Conservation (phyloP, 2,329 filamentous ascomycete genomes). For the Fusarium veterinarium region DNA sequence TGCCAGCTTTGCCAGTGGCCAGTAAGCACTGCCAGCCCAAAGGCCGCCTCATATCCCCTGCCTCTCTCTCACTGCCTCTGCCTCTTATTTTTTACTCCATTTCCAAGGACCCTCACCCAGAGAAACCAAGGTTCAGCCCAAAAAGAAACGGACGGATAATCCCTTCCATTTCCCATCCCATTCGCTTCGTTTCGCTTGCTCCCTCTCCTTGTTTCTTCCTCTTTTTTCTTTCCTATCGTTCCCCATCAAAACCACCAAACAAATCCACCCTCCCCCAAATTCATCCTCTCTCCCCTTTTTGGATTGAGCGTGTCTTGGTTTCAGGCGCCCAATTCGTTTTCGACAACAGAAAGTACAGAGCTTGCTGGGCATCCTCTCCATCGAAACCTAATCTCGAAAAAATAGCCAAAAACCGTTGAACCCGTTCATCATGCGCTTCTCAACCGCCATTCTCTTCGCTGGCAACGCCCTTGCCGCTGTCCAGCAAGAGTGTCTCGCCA, state of each 20-base stretch:
- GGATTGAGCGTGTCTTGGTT: conserved; percentile 38
- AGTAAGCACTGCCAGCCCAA: conserved; percentile 37
- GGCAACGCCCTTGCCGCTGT: conserved; percentile 50
- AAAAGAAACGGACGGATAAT: conserved; percentile 34
- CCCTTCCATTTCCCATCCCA: conserved; percentile 33
- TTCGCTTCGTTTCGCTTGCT: conserved; percentile 31
- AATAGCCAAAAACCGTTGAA: background rate
- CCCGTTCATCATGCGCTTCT: conserved; percentile 45
- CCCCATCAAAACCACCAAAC: conserved; percentile 21
- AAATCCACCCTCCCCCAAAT: background rate
- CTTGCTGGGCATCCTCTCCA: conserved; percentile 40
- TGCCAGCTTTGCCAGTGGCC: conserved; percentile 14
- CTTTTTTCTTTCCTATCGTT: conserved; percentile 5
- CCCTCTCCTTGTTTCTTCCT: conserved; percentile 30
- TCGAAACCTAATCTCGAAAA: conserved; percentile 5
- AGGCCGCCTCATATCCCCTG: conserved; percentile 37
- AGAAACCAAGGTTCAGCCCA: conserved; percentile 30
- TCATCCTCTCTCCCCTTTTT: conserved; percentile 14
- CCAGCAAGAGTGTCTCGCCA: conserved; percentile 54
- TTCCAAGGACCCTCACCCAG: background rate
- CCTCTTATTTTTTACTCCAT: conserved; percentile 4
- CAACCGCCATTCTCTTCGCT: conserved; percentile 50
- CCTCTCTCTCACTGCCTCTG: conserved; percentile 21
- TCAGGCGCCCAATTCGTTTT: conserved; percentile 17
- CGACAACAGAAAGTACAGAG: conserved; percentile 28